Base-by-base conservation (phyloP, 371 early-diverging fungal species). In the Mortierella sp. region DNA sequence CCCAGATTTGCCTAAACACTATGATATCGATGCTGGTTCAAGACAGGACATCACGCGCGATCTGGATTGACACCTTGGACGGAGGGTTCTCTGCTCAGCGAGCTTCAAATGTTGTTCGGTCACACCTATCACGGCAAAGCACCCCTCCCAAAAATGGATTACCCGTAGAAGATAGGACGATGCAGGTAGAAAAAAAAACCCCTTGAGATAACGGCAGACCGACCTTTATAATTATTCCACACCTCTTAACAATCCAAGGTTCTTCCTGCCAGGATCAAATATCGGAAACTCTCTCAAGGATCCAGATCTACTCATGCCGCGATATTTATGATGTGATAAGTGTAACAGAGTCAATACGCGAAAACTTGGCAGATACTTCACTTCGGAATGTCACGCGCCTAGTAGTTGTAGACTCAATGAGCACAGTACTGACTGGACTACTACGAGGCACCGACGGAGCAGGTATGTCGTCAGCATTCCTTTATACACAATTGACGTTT, bases 1-100 rank as follows among this genome's bases (percentile, higher is more conserved):
- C 82, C 0, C 61, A 47, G 38, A n/a, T 81, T 28, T 81, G 82
- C 33, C 61, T 81, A 10, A 60, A 66, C 24, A 32, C 82, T 3
- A 50, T 63, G 48, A 53, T 69, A 8, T 1, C 65, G 9, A 63
- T 72, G 63, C 45, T 81, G 28, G 53, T 72, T 2, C 41, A 47
- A 28, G 63, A 75, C 57, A 47, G 16, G 28, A 24, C 53, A 24
- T 59, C 67, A 11, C 60, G n/a, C 13, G 82, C 72, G 0, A 58
- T 76, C 43, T 81, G 82, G 82, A 72, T 81, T 52, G 82, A 81
- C 28, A 75, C 82, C 21, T 24, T 59, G 19, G 63, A 75, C 16
- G 57, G 66, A 13, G 69, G 60, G 16, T 79, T 79, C 55, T 74
- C 80, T 4, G 71, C 68, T 15, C 74, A 74, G 48, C 67, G 68